These are phyloP conservation scores for Raphanus hybrid DNA, from an alignment of 441 rosid genomes.

Conservation along the genomic window DNA sequence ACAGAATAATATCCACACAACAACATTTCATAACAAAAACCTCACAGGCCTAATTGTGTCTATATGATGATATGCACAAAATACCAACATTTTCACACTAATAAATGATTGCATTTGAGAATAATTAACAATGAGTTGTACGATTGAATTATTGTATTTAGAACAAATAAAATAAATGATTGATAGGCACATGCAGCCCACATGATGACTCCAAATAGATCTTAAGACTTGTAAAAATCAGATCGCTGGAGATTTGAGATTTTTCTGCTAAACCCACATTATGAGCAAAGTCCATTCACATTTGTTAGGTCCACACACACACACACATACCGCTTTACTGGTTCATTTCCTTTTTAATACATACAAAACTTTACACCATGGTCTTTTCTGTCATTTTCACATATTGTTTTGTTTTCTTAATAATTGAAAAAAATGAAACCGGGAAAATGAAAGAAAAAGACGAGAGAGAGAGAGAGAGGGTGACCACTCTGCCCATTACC, in stretches of 20 bases:
- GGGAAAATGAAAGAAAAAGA: constrained; percentile 29
- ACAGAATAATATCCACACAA: not conserved
- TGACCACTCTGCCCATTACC: constrained; percentile 49
- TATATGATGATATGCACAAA: too few relatives aligned
- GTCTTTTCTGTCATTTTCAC: constrained; percentile 19
- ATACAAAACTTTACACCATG: constrained; percentile 20
- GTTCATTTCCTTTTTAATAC: not conserved
- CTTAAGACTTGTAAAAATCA: constrained; percentile 12
- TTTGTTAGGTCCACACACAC: constrained; percentile 32
- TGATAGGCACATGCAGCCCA: constrained; percentile 39
- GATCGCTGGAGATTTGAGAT: constrained; percentile 8
- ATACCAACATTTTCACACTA: not conserved
- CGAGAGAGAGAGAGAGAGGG: constrained; percentile 33
- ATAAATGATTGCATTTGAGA: not conserved
- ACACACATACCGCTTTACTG: not conserved
- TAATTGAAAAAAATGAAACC: constrained; percentile 27
- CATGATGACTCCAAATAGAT: constrained; percentile 25
- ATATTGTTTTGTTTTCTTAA: not conserved
- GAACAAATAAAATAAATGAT: constrained; percentile 11
- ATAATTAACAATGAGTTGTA: constrained; percentile 27
- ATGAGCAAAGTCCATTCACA: constrained; percentile 22
- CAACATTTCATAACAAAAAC: not conserved
- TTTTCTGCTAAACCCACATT: not conserved
- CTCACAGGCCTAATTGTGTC: too few relatives aligned
- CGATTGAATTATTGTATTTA: constrained; percentile 1